Evolutionary conservation across 2,329 filamentous ascomycete genomes (phyloP).

Genomic region (Bisporella sp.): DNA sequence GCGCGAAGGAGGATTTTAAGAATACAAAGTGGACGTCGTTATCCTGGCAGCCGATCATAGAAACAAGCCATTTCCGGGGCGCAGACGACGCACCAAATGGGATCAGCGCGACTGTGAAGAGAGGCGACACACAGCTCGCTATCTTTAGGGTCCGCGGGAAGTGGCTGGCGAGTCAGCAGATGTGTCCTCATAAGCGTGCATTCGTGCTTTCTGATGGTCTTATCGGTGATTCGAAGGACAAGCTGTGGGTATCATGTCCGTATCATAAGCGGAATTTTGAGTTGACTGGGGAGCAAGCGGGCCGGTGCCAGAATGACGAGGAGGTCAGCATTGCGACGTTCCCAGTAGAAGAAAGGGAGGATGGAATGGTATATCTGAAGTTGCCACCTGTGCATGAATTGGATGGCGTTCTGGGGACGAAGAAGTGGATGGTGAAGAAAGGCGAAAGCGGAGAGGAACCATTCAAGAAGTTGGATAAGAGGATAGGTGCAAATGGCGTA

Average conservation of each 20-base stretch:
- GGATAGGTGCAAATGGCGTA: slow-evolving; percentile 19
- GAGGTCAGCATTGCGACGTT: slow-evolving; percentile 78
- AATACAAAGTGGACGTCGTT: slow-evolving; percentile 58
- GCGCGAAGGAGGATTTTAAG: slow-evolving; percentile 65
- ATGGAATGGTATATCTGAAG: slow-evolving; percentile 74
- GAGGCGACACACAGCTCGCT: slow-evolving; percentile 82
- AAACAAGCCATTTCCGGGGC: slow-evolving; percentile 59
- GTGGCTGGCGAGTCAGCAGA: slow-evolving; percentile 84
- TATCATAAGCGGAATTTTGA: slow-evolving; percentile 88
- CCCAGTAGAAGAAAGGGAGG: slow-evolving; percentile 63
- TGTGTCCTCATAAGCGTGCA: slow-evolving; percentile 88
- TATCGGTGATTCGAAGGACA: slow-evolving; percentile 53
- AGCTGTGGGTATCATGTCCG: slow-evolving; percentile 82
- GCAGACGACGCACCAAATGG: slow-evolving; percentile 60
- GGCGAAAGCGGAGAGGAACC: slow-evolving; percentile 45
- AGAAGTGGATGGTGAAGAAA: slow-evolving; percentile 71
- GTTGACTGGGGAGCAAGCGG: slow-evolving; percentile 57
- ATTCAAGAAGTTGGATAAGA: slow-evolving; percentile 28
- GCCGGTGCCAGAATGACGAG: slow-evolving; percentile 68
- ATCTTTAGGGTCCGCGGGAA: slow-evolving; percentile 76
- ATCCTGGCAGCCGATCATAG: slow-evolving; percentile 74
- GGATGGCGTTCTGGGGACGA: slow-evolving; percentile 70
- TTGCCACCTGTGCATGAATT: slow-evolving; percentile 76
- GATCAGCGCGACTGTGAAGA: slow-evolving; percentile 71
- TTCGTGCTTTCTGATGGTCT: slow-evolving; percentile 86